A percentile compares a stretch with the other conserved stretches of the same genome.
Conservation (phyloP, 2,329 filamentous ascomycete species). For the Trichoderma harzianum region DNA sequence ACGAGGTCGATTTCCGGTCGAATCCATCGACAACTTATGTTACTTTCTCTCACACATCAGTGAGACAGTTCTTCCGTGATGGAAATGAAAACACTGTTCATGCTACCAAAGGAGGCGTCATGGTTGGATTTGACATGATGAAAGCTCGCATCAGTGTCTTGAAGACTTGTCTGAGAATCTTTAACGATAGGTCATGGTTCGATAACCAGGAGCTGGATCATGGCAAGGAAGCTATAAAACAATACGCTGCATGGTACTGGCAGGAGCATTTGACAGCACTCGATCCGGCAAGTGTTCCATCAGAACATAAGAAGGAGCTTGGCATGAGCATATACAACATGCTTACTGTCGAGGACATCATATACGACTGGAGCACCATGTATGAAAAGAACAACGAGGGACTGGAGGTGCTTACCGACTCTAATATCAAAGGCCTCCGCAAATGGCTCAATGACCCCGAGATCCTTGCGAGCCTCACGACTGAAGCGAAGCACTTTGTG, state of each 20-base stretch:
- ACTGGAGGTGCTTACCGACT: conserved; percentile 40
- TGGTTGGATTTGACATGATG: conserved; percentile 35
- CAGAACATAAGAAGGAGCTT: conserved; percentile 32
- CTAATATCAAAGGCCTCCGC: conserved; percentile 36
- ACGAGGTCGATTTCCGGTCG: conserved; percentile 40
- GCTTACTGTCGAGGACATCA: conserved; percentile 36
- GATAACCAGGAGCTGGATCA: conserved; percentile 26
- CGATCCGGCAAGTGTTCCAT: conserved; percentile 28
- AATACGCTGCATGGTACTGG: conserved; percentile 46
- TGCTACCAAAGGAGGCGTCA: conserved; percentile 20
- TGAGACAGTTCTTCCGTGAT: conserved; percentile 39
- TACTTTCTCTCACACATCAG: conserved; percentile 40
- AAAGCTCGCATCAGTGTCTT: conserved; percentile 38
- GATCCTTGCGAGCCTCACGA: conserved; percentile 29
- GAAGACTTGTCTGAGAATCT: conserved; percentile 38
- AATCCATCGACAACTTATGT: conserved; percentile 40
- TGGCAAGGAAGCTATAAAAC: conserved; percentile 32
- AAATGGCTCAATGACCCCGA: conserved; percentile 37
- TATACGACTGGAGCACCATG: conserved; percentile 40
- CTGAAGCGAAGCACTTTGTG: conserved; percentile 33
- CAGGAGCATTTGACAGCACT: conserved; percentile 40
- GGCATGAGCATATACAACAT: conserved; percentile 35
- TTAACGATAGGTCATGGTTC: conserved; percentile 34
- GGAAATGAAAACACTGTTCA: conserved; percentile 27
- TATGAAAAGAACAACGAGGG: conserved; percentile 41